phyloP scores from a whole-genome alignment of 2,329 filamentous ascomycete genomes.

The Pseudogymnoascus sp. region DNA sequence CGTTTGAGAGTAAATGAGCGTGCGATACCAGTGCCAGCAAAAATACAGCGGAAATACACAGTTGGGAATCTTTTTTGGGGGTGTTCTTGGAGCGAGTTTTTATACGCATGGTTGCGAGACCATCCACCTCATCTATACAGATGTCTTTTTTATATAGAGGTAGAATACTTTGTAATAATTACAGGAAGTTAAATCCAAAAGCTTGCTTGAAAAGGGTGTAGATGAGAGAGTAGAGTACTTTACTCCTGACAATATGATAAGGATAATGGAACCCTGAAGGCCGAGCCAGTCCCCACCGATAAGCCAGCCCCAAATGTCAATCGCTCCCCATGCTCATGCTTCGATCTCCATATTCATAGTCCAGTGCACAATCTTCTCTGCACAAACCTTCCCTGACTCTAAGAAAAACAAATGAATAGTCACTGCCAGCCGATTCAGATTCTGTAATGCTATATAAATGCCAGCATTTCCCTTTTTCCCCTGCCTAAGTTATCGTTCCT shows the following conservation, averaged over 20 bases:
- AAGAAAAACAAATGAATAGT: neutral
- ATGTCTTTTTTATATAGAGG: slow-evolving; percentile 10
- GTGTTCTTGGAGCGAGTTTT: neutral
- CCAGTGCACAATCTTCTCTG: neutral
- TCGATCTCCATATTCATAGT: neutral
- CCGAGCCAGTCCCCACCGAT: neutral
- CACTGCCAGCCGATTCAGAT: neutral
- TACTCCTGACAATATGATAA: neutral
- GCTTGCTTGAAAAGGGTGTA: neutral
- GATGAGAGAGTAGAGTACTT: neutral
- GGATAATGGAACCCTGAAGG: neutral
- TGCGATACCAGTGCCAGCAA: neutral
- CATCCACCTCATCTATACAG: slow-evolving; percentile 10
- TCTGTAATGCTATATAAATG: neutral
- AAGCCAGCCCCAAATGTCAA: neutral
- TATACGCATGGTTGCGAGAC: slow-evolving; percentile 11
- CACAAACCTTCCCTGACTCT: neutral
- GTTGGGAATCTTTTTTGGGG: neutral
- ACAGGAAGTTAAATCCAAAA: neutral
- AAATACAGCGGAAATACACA: neutral
- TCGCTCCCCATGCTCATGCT: neutral
- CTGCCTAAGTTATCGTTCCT: neutral
- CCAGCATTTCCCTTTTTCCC: neutral
- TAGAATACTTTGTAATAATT: slow-evolving; percentile 6
- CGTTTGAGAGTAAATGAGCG: neutral